Base-by-base conservation (phyloP, 208 protist genomes). In the Phytomonas sp. region DNA sequence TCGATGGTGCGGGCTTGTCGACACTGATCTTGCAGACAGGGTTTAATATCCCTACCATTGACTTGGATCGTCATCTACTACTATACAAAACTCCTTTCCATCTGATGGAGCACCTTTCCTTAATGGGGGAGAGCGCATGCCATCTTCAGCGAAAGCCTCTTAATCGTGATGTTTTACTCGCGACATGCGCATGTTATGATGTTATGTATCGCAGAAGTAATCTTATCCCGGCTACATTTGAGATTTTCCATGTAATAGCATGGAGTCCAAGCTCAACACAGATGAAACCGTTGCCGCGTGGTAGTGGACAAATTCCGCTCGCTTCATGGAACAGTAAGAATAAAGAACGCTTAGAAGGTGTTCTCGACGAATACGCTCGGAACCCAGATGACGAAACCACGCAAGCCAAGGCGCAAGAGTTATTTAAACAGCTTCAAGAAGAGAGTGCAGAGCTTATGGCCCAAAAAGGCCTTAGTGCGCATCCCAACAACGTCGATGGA, bases 11-110 rank as follows among this genome's bases (percentile, higher is more conserved):
- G 0, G 91, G 87, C 26, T 66, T 95, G 56, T 93, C 87, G 36
- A 87, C 88, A 32, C 80, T 96, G n/a, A 77, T 97, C n/a, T 68
- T 92, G 43, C 87, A 94, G 70, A 72, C 87, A 20, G 93, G 92
- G 17, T 96, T 96, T 71, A 91, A 75, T 60, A 83, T 97, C 33
- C 91, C 91, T 20, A 95, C 89, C 17, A 93, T 97, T 62, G 93
- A 97, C 72, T 70, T 97, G n/a, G 92, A 96, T 62, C 82, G 92
- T 15, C 89, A 94, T 69, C 65, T 94, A 51, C 86, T 96, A 17
- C 78, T 94, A 5, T 96, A 94, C 74, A 79, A 94, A 74, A 91
- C 87, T 23, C 87, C 93, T 23, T 97, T 97, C 70, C 87, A 95
- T 62, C 68, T 96, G 15, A 93, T 97, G 88, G 89, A 96, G 67